Evolutionary conservation across 2,329 filamentous ascomycete genomes (phyloP).

Genomic region (Neocucurbitaria cava): DNA sequence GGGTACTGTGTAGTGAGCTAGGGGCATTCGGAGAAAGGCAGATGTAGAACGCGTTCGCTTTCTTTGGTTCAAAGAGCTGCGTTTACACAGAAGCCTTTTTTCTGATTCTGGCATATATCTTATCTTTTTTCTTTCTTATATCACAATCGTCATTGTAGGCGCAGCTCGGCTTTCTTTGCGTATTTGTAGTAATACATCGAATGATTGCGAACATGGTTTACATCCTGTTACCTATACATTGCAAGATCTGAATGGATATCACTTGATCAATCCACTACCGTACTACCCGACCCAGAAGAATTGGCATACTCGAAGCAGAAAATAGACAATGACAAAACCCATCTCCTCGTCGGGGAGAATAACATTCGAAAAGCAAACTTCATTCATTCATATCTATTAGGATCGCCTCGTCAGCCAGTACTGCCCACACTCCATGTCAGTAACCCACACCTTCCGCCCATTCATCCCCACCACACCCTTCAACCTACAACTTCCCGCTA

Average conservation of each 20-base stretch:
- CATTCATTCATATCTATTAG: no score
- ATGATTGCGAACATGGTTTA: background rate
- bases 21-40: constrained; percentile 5
- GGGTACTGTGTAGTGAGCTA: background rate
- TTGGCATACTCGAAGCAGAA: no score
- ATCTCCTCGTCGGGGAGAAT: no score
- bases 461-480: background rate
- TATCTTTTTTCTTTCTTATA: constrained; percentile 6
- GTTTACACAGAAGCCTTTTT: background rate
- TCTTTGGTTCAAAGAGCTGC: constrained; percentile 3
- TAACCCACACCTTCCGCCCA: no score
- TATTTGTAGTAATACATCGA: constrained; percentile 13
- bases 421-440: no score
- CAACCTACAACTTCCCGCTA: background rate
- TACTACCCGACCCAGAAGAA: no score
- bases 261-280: no score
- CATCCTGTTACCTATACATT: no score
- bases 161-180: constrained; percentile 9
- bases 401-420: no score
- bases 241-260: no score
- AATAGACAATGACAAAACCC: no score
- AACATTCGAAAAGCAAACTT: no score
- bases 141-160: constrained; percentile 13
- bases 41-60: constrained; percentile 9
- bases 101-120: background rate